Conservation (phyloP, 2,329 filamentous ascomycete species). For the Podosphaera aphanis region DNA sequence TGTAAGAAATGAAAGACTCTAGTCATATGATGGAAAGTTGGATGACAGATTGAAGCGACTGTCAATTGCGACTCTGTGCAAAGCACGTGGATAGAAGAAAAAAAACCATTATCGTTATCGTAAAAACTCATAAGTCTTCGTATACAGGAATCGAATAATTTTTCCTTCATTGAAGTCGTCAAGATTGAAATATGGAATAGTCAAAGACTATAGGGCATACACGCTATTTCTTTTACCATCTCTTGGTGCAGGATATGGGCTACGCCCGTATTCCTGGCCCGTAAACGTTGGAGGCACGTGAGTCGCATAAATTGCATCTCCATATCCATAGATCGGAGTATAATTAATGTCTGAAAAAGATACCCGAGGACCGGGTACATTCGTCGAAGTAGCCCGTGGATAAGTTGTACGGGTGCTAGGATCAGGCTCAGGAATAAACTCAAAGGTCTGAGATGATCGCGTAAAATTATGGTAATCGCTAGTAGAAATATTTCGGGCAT, state of each 20-base stretch:
- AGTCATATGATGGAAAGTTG: too few species aligned
- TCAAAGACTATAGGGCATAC: too few species aligned
- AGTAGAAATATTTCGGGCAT: conserved; percentile 1
- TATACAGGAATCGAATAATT: background rate
- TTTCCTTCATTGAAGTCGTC: too few species aligned
- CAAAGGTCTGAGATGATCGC: background rate
- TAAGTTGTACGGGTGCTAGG: background rate
- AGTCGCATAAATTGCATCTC: background rate
- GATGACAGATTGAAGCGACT: too few species aligned
- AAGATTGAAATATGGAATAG: too few species aligned
- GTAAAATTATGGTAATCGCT: background rate
- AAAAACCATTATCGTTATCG: background rate
- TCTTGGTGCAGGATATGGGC: background rate
- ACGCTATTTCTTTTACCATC: background rate
- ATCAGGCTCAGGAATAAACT: background rate
- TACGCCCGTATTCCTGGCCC: background rate
- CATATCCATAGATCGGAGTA: background rate
- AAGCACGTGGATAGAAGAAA: too few species aligned
- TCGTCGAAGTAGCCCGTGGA: background rate
- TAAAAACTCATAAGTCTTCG: background rate
- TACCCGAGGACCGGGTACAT: background rate
- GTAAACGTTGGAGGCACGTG: background rate
- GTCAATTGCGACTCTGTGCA: too few species aligned
- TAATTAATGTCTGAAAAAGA: background rate
- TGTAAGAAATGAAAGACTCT: too few species aligned